A percentile compares a stretch with the other conserved stretches of the same genome.
Evolutionary conservation across 176 grass and related monocot genomes (phyloP).

Genomic region (Triticum timopheevii): DNA sequence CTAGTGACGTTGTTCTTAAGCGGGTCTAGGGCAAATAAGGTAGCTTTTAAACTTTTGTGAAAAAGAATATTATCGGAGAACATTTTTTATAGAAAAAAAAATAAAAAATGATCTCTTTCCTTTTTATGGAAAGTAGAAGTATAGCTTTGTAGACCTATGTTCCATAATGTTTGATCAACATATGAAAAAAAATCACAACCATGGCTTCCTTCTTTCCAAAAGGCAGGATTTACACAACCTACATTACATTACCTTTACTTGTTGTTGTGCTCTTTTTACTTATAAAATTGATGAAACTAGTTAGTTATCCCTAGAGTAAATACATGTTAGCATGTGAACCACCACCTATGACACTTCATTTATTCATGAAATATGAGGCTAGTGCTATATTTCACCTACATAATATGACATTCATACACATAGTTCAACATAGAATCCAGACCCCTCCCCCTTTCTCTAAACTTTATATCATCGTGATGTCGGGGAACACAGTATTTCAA

Average conservation of each 20-base stretch:
- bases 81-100: not conserved
- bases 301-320: not conserved
- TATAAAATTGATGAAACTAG: not conserved
- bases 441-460: not conserved
- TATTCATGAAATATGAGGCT: no score
- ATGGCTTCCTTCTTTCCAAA: no score
- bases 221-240: no score
- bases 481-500: no score
- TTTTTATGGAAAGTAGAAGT: not conserved
- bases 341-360: no score
- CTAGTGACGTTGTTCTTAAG: not conserved
- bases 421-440: no score
- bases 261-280: not conserved
- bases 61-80: not conserved
- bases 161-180: not conserved
- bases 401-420: no score
- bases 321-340: not conserved
- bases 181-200: not conserved
- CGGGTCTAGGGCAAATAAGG: not conserved
- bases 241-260: no score
- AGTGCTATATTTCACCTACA: no score
- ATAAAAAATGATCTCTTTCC: no score
- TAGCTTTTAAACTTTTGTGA: not conserved
- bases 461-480: not conserved
- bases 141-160: not conserved